Evolutionary conservation across 768 basidiomycete genomes (phyloP), one percentile per base, ranked within the genome.

Genomic region (Russula dissimulans): DNA sequence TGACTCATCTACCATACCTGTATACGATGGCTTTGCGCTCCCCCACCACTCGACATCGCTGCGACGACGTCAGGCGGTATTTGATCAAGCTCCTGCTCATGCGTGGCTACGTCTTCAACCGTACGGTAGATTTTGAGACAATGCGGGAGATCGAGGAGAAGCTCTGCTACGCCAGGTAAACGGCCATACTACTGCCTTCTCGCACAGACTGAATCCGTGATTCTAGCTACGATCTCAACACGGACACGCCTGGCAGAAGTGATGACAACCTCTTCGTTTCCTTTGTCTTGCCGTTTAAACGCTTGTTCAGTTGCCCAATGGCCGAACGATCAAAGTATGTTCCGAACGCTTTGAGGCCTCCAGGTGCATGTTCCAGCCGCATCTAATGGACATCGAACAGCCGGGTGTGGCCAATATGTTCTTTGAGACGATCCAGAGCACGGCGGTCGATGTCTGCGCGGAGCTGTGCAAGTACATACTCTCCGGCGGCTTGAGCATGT

Each of bases 311-410:
- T 59, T 66, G 17, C 65, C 65, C 18, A 97, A 98, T 69, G 97
- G 97, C 1, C 89, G 97, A 56, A 83, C 79, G 14, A 97, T 98
- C 81, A 97, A 95, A 79, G 93, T 98, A 61, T 95, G 95, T 32
- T 92, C 94, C 0, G 97, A 99, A 72, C 89, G 97, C 12, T 99
- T 97, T 69, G 95, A 98, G 74, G 97, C 95, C 12, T 95, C 97
- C 5, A 97, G 98, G 75, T 98, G 97, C 76, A 94, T 98, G 93
- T 98, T 99, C 86, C 95, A 99, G 71, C 97, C 97, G 22, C 91
- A 95, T 72, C 81, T 99, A 4, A 93, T 98, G 47, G 95, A 99
- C 68, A 77, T 98, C 49, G 97, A 99, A 71, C 95, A 97, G 70
- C 92, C 92, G 5, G 95, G 95, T 46, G 86, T 97, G 51, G 95